A percentile compares a stretch with the other conserved stretches of the same genome.
Evolutionary conservation across 2,329 filamentous ascomycete species (phyloP).

Genomic region (Colletotrichum camelliae): DNA sequence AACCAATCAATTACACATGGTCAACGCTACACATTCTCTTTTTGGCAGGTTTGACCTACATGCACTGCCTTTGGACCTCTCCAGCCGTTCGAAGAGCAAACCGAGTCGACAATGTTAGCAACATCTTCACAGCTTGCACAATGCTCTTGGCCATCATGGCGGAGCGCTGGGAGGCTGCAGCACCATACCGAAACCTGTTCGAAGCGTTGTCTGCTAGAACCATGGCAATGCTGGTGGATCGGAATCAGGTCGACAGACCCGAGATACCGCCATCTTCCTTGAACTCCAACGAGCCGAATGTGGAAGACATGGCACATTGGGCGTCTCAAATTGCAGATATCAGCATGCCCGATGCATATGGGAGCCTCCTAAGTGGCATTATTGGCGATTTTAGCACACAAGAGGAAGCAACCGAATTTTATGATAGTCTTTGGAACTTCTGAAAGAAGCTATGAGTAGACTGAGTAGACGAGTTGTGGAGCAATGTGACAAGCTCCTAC

Average conservation of each 20-base stretch:
- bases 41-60: conserved; percentile 20
- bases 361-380: not conserved
- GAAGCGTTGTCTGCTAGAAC: conserved; percentile 30
- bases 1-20: conserved; percentile 12
- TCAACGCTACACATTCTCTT: conserved; percentile 12
- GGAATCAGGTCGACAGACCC: not conserved
- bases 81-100: conserved; percentile 16
- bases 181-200: conserved; percentile 38
- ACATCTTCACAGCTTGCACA: conserved; percentile 31
- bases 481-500: not conserved
- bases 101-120: conserved; percentile 26
- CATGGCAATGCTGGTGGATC: conserved; percentile 25
- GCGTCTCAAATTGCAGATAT: not conserved
- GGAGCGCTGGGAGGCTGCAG: conserved; percentile 32
- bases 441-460: not conserved
- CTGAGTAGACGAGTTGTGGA: not conserved
- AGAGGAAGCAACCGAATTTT: not conserved
- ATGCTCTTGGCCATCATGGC: conserved; percentile 35
- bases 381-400: not conserved
- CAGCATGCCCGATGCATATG: not conserved
- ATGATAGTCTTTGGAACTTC: not conserved
- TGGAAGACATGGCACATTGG: not conserved
- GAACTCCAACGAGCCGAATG: not conserved
- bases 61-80: conserved; percentile 39
- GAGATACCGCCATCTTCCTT: not conserved